phyloP scores from a whole-genome alignment of 495 filamentous ascomycete genomes.

The Neurospora sp. region DNA sequence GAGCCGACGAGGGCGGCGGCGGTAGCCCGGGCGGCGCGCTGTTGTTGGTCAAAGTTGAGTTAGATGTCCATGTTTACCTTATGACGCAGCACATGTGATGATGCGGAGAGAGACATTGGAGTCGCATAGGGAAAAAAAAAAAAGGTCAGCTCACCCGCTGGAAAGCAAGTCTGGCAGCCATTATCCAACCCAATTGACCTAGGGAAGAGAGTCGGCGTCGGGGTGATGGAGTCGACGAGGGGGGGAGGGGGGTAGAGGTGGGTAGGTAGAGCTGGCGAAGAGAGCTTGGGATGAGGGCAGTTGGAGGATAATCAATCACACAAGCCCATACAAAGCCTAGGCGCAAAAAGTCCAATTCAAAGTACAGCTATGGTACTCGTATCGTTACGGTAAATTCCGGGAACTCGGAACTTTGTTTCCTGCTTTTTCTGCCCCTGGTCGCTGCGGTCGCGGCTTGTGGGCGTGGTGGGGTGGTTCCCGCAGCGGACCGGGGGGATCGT shows the following conservation, averaged over 20 bases:
- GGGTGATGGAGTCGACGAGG: not conserved
- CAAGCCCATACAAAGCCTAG: not conserved
- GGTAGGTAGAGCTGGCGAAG: constrained; percentile 1
- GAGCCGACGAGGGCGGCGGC: constrained; percentile 35
- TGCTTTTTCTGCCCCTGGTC: not conserved
- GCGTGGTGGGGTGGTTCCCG: not conserved
- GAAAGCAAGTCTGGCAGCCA: constrained; percentile 45
- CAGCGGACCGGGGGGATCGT: not conserved
- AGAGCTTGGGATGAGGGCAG: constrained; percentile 7
- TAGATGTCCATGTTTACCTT: not conserved
- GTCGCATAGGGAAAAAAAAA: not conserved
- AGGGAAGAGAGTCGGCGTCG: constrained; percentile 2
- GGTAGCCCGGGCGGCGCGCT: constrained; percentile 38
- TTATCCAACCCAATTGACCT: constrained; percentile 34
- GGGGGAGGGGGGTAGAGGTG: not conserved
- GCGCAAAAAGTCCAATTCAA: not conserved
- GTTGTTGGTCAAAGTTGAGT: constrained; percentile 2
- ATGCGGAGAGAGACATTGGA: not conserved
- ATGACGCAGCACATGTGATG: not conserved
- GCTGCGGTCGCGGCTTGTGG: not conserved
- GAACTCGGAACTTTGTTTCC: not conserved
- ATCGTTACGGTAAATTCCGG: not conserved
- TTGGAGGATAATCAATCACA: not conserved
- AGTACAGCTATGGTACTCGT: not conserved
- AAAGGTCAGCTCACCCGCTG: constrained; percentile 27